Percentiles rank a stretch among this genome's conserved stretches.
Conservation (phyloP, 2,329 filamentous ascomycete genomes). For the Pestalotiopsis sp. region DNA sequence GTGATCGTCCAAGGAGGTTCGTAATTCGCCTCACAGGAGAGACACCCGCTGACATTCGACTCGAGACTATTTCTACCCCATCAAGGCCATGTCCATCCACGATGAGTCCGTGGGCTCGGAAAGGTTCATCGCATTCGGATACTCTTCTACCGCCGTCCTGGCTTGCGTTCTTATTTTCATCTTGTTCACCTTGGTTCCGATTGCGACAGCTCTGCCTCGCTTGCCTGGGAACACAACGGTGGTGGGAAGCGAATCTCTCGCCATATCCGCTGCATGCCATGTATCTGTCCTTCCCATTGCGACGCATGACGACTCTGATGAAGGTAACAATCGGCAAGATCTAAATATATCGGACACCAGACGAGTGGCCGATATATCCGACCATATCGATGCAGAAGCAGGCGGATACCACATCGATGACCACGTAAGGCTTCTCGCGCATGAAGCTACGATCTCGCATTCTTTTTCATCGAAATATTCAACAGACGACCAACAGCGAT, state of each 20-base stretch:
- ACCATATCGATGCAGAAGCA: background rate
- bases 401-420: background rate
- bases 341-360: background rate
- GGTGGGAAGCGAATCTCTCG: constrained; percentile 25
- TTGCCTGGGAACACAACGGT: constrained; percentile 21
- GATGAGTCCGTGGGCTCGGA: constrained; percentile 17
- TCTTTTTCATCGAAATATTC: background rate
- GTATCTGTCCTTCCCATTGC: constrained; percentile 12
- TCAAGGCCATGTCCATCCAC: background rate
- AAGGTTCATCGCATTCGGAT: constrained; percentile 12
- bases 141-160: constrained; percentile 19
- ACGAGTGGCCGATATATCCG: no score
- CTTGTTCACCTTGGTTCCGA: constrained; percentile 13
- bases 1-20: constrained; percentile 25
- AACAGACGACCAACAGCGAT: background rate
- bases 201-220: constrained; percentile 16
- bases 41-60: background rate
- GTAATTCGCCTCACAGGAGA: background rate
- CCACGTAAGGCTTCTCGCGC: background rate
- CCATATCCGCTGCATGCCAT: constrained; percentile 26
- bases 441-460: background rate
- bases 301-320: background rate
- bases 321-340: background rate
- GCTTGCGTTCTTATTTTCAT: constrained; percentile 14
- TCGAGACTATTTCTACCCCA: background rate